Evolutionary conservation across 495 filamentous ascomycete species (phyloP).

Genomic region (Neurospora hispaniola): DNA sequence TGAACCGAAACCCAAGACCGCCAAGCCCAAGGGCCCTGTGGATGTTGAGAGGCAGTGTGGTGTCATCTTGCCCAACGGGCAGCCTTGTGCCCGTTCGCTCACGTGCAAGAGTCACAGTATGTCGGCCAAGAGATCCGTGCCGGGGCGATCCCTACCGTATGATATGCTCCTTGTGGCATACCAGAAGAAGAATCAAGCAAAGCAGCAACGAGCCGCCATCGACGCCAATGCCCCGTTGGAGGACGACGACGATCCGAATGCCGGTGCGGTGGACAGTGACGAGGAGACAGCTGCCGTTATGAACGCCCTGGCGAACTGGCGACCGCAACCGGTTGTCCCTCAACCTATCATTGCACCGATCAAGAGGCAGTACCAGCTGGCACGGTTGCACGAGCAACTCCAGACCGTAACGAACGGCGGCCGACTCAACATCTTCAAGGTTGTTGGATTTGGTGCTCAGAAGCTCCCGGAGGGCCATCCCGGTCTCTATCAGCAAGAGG

Average conservation of each 20-base stretch:
- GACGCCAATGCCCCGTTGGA: slow-evolving; percentile 87
- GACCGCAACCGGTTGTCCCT: slow-evolving; percentile 59
- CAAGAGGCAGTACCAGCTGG: slow-evolving; percentile 63
- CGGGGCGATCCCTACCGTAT: slow-evolving; percentile 84
- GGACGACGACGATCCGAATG: slow-evolving; percentile 69
- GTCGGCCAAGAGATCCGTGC: slow-evolving; percentile 88
- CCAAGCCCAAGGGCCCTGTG: slow-evolving; percentile 87
- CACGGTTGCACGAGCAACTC: slow-evolving; percentile 84
- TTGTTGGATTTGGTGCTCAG: slow-evolving; percentile 35
- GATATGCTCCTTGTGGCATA: slow-evolving; percentile 89
- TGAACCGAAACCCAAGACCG: slow-evolving; percentile 78
- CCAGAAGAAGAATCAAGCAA: slow-evolving; percentile 98
- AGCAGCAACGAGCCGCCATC: slow-evolving; percentile 89
- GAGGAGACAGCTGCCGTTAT: slow-evolving; percentile 88
- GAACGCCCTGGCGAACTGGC: slow-evolving; percentile 63
- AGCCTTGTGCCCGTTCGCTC: slow-evolving; percentile 79
- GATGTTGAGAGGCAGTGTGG: slow-evolving; percentile 97
- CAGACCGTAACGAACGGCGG: slow-evolving; percentile 57
- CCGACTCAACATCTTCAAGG: slow-evolving; percentile 45
- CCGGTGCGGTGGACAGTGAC: slow-evolving; percentile 74
- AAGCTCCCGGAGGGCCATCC: slow-evolving; percentile 35
- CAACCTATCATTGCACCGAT: slow-evolving; percentile 57
- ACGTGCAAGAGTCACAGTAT: slow-evolving; percentile 97
- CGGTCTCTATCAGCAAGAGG: slow-evolving; percentile 16
- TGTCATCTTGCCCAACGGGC: slow-evolving; percentile 70